phyloP scores from a whole-genome alignment of 495 filamentous ascomycete species.

The Penicillium samsonianum region DNA sequence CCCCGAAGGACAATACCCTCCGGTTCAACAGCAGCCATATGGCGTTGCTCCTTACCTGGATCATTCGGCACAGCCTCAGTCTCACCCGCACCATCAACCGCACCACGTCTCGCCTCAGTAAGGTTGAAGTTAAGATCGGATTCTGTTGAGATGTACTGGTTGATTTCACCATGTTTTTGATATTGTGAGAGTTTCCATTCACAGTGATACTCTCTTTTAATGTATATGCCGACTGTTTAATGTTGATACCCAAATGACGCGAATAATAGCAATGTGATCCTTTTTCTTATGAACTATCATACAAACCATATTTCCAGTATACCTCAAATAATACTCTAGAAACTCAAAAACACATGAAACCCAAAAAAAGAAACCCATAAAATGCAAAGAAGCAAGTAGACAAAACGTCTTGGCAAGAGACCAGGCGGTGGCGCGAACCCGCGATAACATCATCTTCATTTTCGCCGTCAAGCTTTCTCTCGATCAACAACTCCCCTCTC shows the following conservation, averaged over 20 bases:
- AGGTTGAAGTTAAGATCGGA: neutral
- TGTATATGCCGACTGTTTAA: neutral
- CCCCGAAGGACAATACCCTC: conserved; percentile 1
- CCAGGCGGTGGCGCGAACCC: conserved; percentile 26
- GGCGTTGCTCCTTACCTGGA: neutral
- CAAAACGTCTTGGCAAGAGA: conserved; percentile 20
- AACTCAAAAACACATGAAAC: neutral
- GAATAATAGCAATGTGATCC: neutral
- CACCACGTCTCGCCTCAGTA: neutral
- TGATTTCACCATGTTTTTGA: neutral
- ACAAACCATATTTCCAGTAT: neutral
- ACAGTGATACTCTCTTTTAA: conserved; percentile 1
- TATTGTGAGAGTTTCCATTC: neutral
- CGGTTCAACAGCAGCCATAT: conserved; percentile 1
- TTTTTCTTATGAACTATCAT: neutral
- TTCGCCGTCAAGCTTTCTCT: neutral
- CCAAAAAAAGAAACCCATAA: neutral
- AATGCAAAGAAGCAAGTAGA: neutral
- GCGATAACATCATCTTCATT: conserved; percentile 15
- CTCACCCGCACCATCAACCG: neutral
- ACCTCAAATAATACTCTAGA: neutral
- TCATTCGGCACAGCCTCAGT: conserved; percentile 4
- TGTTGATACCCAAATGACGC: conserved; percentile 8
- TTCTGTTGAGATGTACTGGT: neutral
- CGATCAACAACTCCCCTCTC: neutral